Base-by-base conservation (phyloP, 2,329 filamentous ascomycete species). In the Cyphellophora europaea region DNA sequence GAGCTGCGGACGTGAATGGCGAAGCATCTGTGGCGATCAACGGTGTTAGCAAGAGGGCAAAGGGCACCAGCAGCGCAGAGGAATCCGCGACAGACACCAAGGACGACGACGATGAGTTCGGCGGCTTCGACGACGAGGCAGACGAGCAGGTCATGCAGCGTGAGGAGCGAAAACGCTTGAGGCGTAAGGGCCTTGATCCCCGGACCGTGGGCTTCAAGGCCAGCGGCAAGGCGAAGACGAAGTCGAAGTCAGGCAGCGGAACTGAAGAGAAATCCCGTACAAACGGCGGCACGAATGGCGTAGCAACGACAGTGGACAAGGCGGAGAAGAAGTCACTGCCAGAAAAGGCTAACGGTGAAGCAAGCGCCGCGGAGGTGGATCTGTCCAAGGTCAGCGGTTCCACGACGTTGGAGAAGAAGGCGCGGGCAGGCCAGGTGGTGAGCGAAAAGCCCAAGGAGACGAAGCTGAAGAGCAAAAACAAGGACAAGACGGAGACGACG, bases 151-250 rank as follows among this genome's bases (percentile, higher is more conserved):
- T 80, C 53, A 85, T 88, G 28, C 72, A 80, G 51, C 75, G 76
- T 49, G 81, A 77, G n/a, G 77, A 79, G 65, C 72, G 74, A 46
- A 85, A 81, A 51, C 73, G 77, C 40, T 72, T 87, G 68, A 75
- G 81, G 49, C 74, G 76, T 51, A 79, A 82, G 54, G 83, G 83
- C 41, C 59, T 88, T 35, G 77, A 88, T 56, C 82, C 82, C 1
- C 77, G 72, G 53, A 76, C 71, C 19, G 61, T 71, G 15, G 36
- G 38, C 30, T 32, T 35, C 4, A 40, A 41, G 19, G 33, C 33
- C 13, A 25, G 5, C 16, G 17, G 15, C 8, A 28, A 21, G 19
- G n/a, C 18, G 16, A n/a, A 11, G 15, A 19, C n/a, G 21, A 25
- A 30, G 12, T 6, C n/a, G 5, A 36, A 32, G 15, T 14, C 10